phyloP scores from a whole-genome alignment of 257 asterid species.

The Jaltomata sinuosa region DNA sequence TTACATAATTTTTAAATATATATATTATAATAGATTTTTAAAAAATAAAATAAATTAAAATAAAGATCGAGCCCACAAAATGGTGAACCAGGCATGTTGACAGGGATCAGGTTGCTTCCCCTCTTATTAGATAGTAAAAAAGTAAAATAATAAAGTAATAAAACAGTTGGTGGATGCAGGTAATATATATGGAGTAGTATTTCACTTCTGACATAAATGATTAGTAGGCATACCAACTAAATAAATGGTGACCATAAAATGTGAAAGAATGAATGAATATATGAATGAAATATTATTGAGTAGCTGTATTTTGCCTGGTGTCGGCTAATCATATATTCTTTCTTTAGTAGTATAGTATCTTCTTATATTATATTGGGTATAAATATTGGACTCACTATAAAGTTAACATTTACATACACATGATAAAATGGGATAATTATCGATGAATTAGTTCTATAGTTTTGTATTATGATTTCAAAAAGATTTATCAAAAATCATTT shows the following conservation, averaged over 20 bases:
- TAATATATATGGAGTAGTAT: background rate
- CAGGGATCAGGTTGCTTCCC: too few relatives aligned
- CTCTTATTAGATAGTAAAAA: too few relatives aligned
- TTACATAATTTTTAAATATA: too few relatives aligned
- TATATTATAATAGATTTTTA: too few relatives aligned
- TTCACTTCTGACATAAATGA: background rate
- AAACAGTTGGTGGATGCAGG: background rate
- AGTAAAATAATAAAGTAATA: too few relatives aligned
- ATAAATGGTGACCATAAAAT: background rate
- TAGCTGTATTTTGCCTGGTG: background rate
- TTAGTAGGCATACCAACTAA: background rate
- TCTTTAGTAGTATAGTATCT: background rate
- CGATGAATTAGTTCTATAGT: background rate
- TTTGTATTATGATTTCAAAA: background rate
- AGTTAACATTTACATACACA: background rate
- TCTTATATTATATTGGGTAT: background rate
- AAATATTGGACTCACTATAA: background rate
- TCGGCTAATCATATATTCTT: background rate
- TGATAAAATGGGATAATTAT: background rate
- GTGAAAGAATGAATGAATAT: background rate
- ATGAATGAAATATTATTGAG: background rate
- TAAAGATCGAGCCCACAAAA: too few relatives aligned
- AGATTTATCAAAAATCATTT: too few relatives aligned
- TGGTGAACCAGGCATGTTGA: too few relatives aligned
- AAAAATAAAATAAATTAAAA: too few relatives aligned